Base-by-base conservation (phyloP, 1,284 basidiomycete species). In the Cryptococcus sp. region DNA sequence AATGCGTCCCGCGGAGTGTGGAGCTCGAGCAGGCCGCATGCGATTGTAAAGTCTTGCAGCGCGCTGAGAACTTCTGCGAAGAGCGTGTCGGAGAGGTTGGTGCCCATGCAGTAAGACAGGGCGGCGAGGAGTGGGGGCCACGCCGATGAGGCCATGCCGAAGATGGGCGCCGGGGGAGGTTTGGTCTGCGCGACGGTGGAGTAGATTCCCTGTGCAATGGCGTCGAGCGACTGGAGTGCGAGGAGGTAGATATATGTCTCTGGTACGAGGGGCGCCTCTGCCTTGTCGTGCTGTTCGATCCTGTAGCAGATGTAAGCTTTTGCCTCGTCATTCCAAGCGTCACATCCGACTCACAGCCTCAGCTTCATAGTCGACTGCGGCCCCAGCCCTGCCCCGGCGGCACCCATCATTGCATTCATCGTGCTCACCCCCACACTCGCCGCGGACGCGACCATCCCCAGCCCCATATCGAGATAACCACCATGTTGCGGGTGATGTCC, bases 271-370 rank as follows among this genome's bases (percentile, higher is more conserved):
- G 96, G 96, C 0, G 94, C 86, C 67, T 98, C 96, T 0, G 91
- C 87, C 76, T 98, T 96, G 79, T 97, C 93, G 16, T 95, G 84
- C 72, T 96, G 93, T 70, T 97, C 93, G 65, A 97, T 95, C 70
- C 92, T 94, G 63, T 21, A 40, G 23, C 42, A 33, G 33, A 16
- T 16, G 8, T 36, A 52, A 39, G 49, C 57, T 42, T 11, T 8
- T 35, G 57, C 11, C n/a, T 20, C 15, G 18, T 5, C 35, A 46
- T 35, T 40, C 2, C 13, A 39, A 61, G 55, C 57, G 61, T 33
- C 9, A 9, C 28, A 33, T 23, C 20, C 52, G 7, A 69, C 84
- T 56, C 65, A 91, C 87, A 89, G 89, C 72, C 90, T 89, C 35
- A 93, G 73, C 72, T 91, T 93, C 86, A 92, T 88, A 0, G 85